Evolutionary conservation across 352 stramenopile species (phyloP), one percentile per base, ranked within the genome.

Genomic region (Globisporangium nunn): DNA sequence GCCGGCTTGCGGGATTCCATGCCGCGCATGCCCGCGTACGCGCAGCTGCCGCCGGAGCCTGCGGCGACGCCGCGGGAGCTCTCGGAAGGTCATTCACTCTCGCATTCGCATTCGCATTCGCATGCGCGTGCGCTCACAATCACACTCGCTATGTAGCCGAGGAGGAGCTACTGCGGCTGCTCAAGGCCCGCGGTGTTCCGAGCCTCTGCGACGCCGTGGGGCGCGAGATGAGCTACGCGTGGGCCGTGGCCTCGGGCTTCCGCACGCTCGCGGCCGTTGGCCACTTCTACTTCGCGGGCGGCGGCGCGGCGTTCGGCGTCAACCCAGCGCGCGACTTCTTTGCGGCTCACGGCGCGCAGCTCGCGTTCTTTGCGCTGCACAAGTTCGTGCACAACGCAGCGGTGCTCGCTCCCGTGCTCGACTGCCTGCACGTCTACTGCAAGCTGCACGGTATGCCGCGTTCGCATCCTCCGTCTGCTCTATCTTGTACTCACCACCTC

Each of bases 251-350:
- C 8, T 87, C 79, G 6, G 79, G 77, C 17, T 90, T 88, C 64
- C 72, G 75, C 62, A 88, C 79, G 31, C 69, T 92, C 29, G 64
- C 73, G 11, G 78, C 71, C 54, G 75, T 87, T 33, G 78, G 72
- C 59, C 68, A 88, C 58, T 92, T 88, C 62, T 92, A 90, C 70
- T 87, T 88, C 43, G 80, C 81, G 28, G 89, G 81, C 52, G 81
- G 72, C 10, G 64, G 71, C 17, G 72, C 79, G 41, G 66, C 73
- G 12, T 87, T 91, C 46, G 74, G 76, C 35, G 87, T 85, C 63
- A 87, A 88, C 48, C 79, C 79, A 4, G 79, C 73, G 23, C 63
- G 62, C 31, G 79, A 87, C 54, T 92, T 90, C 43, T 87, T 87
- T 61, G 62, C 63, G 17, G 72, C 71, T 18, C 66, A 84, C 29